Conservation (phyloP, 495 filamentous ascomycete genomes). For the Podospora pseudocomata region DNA sequence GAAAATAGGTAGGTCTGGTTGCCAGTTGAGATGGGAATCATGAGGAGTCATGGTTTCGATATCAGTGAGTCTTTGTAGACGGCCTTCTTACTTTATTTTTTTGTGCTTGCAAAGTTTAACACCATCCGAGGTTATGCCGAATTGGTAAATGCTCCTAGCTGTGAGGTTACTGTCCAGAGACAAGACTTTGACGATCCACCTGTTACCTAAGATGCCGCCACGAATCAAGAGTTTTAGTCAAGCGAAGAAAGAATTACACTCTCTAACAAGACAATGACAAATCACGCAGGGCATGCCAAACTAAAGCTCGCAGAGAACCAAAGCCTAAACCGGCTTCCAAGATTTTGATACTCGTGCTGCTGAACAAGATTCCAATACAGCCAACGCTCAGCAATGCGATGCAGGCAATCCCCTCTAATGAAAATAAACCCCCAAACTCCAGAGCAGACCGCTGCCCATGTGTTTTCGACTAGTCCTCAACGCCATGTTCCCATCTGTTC, state of each 20-base stretch:
- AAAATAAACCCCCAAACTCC: not conserved
- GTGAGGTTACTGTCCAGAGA: not conserved
- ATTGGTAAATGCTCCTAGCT: not conserved
- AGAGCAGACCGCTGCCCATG: not conserved
- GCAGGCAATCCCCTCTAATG: not conserved
- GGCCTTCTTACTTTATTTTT: not conserved
- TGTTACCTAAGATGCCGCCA: not conserved
- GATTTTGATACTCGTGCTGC: too few species aligned
- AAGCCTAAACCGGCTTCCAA: not conserved
- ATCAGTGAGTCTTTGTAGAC: not conserved
- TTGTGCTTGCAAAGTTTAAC: not conserved
- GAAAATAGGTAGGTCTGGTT: not conserved
- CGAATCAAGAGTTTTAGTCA: not conserved
- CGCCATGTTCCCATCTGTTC: not conserved
- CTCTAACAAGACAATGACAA: not conserved
- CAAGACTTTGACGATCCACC: not conserved
- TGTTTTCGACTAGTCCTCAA: not conserved
- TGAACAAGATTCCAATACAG: not conserved
- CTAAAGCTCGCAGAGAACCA: not conserved
- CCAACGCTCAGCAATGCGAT: not conserved
- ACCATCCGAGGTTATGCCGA: slow-evolving; percentile 4
- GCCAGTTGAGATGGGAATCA: not conserved
- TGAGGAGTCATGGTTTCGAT: not conserved
- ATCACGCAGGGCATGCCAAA: not conserved
- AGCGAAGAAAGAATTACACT: not conserved